phyloP scores from a whole-genome alignment of 805 yeast genomes.

The Kluyveromyces siamensis region DNA sequence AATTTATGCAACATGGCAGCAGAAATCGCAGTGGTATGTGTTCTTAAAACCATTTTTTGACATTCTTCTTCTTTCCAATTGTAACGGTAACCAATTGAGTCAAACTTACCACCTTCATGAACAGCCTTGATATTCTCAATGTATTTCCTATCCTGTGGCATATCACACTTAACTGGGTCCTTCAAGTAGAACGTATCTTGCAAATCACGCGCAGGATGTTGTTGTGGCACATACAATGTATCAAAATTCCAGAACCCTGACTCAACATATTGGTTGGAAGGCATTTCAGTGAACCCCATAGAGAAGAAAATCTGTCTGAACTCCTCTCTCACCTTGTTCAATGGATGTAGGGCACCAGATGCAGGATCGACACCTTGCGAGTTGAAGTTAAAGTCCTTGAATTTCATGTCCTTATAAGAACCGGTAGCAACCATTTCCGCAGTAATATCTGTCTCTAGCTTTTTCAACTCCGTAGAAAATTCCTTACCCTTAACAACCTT shows the following conservation, averaged over 20 bases:
- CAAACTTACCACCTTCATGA: constrained; percentile 84
- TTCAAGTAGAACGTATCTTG: constrained; percentile 97
- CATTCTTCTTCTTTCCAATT: constrained; percentile 94
- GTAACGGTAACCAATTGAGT: constrained; percentile 96
- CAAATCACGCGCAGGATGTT: constrained; percentile 98
- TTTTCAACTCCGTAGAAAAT: constrained; percentile 71
- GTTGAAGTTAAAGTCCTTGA: constrained; percentile 93
- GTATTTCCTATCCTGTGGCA: constrained; percentile 74
- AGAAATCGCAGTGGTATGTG: constrained; percentile 95
- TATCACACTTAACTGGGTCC: constrained; percentile 76
- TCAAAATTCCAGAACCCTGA: constrained; percentile 99
- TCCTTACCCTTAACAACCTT: constrained; percentile 71
- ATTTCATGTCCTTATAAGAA: constrained; percentile 71
- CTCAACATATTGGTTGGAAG: constrained; percentile 96
- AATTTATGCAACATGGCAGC: constrained; percentile 78
- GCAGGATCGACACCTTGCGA: constrained; percentile 84
- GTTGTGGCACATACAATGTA: constrained; percentile 94
- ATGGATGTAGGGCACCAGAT: constrained; percentile 93
- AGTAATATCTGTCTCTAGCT: constrained; percentile 88
- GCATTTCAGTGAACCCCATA: constrained; percentile 99
- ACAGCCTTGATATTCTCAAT: constrained; percentile 72
- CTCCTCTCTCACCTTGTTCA: constrained; percentile 94
- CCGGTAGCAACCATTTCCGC: constrained; percentile 83
- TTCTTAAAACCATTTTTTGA: constrained; percentile 84
- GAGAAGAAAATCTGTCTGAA: constrained; percentile 96